Evolutionary conservation across 164 flowering plant genomes (phyloP).

Genomic region (Magnolia changhungtana): DNA sequence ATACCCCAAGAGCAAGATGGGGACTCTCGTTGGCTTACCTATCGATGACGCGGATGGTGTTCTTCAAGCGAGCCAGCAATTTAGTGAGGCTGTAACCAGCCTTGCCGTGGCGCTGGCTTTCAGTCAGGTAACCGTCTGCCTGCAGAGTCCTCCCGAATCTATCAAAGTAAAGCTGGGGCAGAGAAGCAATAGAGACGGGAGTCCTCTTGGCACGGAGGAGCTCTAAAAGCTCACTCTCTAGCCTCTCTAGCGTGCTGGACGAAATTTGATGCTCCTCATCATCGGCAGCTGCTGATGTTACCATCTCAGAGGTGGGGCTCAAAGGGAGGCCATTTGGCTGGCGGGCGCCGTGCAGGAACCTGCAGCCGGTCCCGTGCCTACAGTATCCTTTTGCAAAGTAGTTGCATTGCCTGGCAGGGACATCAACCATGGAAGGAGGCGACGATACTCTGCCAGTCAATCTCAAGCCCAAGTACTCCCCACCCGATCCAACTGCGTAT

Average conservation of each 20-base stretch:
- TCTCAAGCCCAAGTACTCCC: not conserved
- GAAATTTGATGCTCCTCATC: constrained; percentile 48
- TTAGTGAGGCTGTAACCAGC: constrained; percentile 81
- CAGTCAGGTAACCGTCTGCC: constrained; percentile 83
- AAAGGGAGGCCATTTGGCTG: constrained; percentile 35
- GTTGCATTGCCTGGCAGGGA: constrained; percentile 56
- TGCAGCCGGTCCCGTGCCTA: constrained; percentile 70
- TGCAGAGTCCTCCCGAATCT: constrained; percentile 66
- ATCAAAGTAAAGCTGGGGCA: constrained; percentile 72
- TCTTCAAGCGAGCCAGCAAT: constrained; percentile 71
- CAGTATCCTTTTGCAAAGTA: constrained; percentile 72
- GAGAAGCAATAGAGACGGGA: constrained; percentile 78
- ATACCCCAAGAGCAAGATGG: not conserved
- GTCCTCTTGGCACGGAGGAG: constrained; percentile 50
- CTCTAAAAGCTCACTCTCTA: constrained; percentile 65
- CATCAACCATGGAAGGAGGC: constrained; percentile 18
- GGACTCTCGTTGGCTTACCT: constrained; percentile 28
- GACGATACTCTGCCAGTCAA: constrained; percentile 25
- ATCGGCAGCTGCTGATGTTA: constrained; percentile 17
- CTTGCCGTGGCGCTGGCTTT: constrained; percentile 86
- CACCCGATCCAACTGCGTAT: not conserved
- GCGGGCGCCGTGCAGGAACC: constrained; percentile 54
- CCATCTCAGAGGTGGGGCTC: constrained; percentile 14
- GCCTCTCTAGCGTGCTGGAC: constrained; percentile 61
- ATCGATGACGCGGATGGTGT: constrained; percentile 63